Percentiles rank a stretch among this genome's conserved stretches.
Conservation (phyloP, 805 yeast species). For the Zygosaccharomyces lentus region DNA sequence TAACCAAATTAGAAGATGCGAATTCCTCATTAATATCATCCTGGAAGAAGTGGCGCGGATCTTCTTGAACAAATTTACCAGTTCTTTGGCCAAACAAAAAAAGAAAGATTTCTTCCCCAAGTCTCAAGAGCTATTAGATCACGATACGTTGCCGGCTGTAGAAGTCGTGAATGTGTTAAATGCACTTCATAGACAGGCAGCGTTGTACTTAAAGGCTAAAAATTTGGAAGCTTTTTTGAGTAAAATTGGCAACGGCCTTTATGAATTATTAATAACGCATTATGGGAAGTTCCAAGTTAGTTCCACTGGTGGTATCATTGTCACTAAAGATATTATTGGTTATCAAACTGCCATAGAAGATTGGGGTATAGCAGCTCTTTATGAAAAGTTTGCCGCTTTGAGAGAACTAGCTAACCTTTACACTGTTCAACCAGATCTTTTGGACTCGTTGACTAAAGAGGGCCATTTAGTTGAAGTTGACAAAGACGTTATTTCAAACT, state of each 20-base stretch:
- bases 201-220: constrained; percentile 38
- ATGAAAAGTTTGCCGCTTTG: constrained; percentile 62
- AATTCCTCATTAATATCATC: constrained; percentile 60
- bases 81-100: constrained; percentile 60
- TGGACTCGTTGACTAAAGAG: constrained; percentile 74
- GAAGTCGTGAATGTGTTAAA: constrained; percentile 52
- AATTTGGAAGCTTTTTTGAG: constrained; percentile 50
- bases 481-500: constrained; percentile 57
- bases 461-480: constrained; percentile 69
- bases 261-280: constrained; percentile 61
- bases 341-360: constrained; percentile 64
- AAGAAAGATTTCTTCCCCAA: constrained; percentile 61
- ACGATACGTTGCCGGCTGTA: constrained; percentile 70
- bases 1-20: constrained; percentile 54
- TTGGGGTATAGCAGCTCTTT: constrained; percentile 59
- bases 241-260: constrained; percentile 55
- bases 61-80: constrained; percentile 46
- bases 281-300: constrained; percentile 71
- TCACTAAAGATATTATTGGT: constrained; percentile 77
- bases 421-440: constrained; percentile 76
- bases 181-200: constrained; percentile 32
- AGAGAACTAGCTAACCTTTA: constrained; percentile 81
- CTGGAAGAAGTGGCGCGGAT: constrained; percentile 54
- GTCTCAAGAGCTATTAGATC: constrained; percentile 43
- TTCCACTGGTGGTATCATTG: constrained; percentile 75